Evolutionary conservation across 805 yeast genomes (phyloP).

Genomic region (Brettanomyces nanus): DNA sequence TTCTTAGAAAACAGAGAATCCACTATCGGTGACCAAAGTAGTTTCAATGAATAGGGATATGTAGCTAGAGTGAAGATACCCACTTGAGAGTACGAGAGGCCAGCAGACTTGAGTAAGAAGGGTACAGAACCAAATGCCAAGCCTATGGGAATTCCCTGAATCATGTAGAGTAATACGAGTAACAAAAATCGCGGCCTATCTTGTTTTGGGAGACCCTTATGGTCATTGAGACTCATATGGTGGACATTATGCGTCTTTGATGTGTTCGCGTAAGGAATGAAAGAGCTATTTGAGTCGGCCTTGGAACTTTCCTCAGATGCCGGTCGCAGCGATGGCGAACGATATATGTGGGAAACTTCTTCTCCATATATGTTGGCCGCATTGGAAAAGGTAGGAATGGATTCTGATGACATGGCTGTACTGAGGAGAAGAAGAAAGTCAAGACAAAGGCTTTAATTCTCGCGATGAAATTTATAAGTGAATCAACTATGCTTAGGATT

Average conservation of each 20-base stretch:
- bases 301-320: not conserved
- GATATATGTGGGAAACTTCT: slow-evolving; percentile 1
- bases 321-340: slow-evolving; percentile 10
- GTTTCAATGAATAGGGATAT: slow-evolving; percentile 87
- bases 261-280: not conserved
- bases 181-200: slow-evolving; percentile 74
- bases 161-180: slow-evolving; percentile 63
- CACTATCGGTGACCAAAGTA: slow-evolving; percentile 93
- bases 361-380: slow-evolving; percentile 14
- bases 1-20: slow-evolving; percentile 68
- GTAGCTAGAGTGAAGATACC: slow-evolving; percentile 89
- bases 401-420: not conserved
- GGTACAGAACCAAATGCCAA: slow-evolving; percentile 93
- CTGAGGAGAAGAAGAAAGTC: not conserved
- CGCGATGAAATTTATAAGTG: too few species aligned
- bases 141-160: slow-evolving; percentile 97
- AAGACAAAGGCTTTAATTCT: not conserved
- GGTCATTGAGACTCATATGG: slow-evolving; percentile 1
- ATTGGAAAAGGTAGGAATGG: slow-evolving; percentile 12
- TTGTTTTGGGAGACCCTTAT: slow-evolving; percentile 18
- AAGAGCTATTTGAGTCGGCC: not conserved
- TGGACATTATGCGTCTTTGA: not conserved
- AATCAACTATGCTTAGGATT: too few species aligned
- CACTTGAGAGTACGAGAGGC: slow-evolving; percentile 77
- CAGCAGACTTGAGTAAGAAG: slow-evolving; percentile 68